phyloP scores from a whole-genome alignment of 2,329 filamentous ascomycete species.

The Sporothrix curviconia region DNA sequence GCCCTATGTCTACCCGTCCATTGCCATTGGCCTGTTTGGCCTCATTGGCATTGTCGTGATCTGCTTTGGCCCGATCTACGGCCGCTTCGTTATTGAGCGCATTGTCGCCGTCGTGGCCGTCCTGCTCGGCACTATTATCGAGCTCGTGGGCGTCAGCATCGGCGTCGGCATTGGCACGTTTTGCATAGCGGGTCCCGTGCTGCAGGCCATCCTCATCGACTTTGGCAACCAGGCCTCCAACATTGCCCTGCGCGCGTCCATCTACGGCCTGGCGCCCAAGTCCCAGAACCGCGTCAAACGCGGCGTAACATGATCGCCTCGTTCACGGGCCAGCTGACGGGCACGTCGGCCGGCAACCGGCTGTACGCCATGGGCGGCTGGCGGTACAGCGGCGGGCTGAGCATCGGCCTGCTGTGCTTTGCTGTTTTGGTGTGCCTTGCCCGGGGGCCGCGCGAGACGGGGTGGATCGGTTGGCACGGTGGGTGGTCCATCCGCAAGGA shows the following conservation, averaged over 20 bases:
- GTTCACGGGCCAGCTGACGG: constrained; percentile 69
- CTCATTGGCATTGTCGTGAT: constrained; percentile 69
- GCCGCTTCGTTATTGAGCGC: constrained; percentile 61
- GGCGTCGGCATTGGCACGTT: constrained; percentile 63
- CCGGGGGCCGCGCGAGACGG: constrained; percentile 34
- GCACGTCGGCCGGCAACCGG: constrained; percentile 53
- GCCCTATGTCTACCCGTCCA: constrained; percentile 61
- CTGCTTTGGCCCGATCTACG: constrained; percentile 61
- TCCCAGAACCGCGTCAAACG: constrained; percentile 72
- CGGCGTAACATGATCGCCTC: constrained; percentile 72
- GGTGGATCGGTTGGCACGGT: constrained; percentile 38
- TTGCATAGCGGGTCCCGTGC: constrained; percentile 62
- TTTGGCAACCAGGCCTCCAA: constrained; percentile 67
- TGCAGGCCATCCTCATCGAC: constrained; percentile 66
- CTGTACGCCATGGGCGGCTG: constrained; percentile 47
- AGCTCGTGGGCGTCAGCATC: constrained; percentile 55
- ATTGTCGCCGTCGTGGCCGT: constrained; percentile 63
- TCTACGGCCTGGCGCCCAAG: constrained; percentile 65
- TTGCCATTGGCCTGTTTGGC: constrained; percentile 71
- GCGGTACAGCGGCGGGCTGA: constrained; percentile 40
- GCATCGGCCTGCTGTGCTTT: constrained; percentile 33
- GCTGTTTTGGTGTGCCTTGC: constrained; percentile 31
- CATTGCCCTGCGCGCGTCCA: constrained; percentile 63
- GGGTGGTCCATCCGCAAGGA: constrained; percentile 33
- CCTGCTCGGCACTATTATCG: constrained; percentile 52